Conservation (phyloP, 148 eudicot genomes). For the Chenopodium quinoa region DNA sequence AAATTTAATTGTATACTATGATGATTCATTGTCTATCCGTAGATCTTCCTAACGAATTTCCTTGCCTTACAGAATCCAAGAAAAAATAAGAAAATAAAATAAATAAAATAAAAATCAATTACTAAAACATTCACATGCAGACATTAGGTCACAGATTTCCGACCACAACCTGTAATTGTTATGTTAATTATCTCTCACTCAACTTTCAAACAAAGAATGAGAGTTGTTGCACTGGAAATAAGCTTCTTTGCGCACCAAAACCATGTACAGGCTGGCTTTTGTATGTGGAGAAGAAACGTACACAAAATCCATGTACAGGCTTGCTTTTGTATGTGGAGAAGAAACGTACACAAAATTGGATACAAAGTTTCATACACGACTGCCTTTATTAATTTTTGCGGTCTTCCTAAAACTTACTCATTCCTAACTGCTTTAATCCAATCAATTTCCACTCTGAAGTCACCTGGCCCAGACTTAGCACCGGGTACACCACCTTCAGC, state of each 20-base stretch:
- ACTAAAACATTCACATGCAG: neutral
- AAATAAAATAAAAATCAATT: too few species aligned
- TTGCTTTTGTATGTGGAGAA: neutral
- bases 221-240: conserved; percentile 2
- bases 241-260: neutral
- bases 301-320: conserved; percentile 15
- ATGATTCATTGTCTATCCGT: too few species aligned
- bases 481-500: conserved; percentile 92
- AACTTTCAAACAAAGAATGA: neutral
- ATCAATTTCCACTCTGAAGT: conserved; percentile 81
- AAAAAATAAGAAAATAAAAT: neutral
- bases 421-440: conserved; percentile 90
- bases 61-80: neutral
- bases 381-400: conserved; percentile 10
- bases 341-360: conserved; percentile 19
- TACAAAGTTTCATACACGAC: conserved; percentile 11
- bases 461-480: conserved; percentile 81
- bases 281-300: neutral
- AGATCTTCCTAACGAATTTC: neutral
- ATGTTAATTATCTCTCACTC: neutral
- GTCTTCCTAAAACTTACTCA: conserved; percentile 24
- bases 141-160: neutral
- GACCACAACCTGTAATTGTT: neutral
- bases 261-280: neutral
- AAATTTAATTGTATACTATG: too few species aligned